Conservation (phyloP, 164 flowering plant species). For the Chimonanthus praecox region DNA sequence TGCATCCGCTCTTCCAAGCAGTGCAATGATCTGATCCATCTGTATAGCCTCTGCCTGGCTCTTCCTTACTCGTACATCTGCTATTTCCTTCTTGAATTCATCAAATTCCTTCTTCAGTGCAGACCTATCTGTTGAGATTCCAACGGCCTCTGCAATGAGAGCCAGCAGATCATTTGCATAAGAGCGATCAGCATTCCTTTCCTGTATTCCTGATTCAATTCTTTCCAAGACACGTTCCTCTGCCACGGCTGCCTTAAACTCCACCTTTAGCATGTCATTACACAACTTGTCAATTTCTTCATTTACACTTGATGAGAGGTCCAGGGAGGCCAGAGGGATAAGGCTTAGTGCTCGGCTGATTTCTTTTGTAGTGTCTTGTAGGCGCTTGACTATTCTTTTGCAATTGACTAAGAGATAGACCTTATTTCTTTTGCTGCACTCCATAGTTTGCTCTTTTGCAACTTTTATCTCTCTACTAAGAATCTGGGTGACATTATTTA, state of each 20-base stretch:
- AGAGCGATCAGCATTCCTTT: slow-evolving; percentile 51
- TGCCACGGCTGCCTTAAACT: slow-evolving; percentile 46
- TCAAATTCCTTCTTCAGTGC: slow-evolving; percentile 51
- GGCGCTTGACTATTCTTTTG: slow-evolving; percentile 31
- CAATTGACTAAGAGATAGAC: slow-evolving; percentile 59
- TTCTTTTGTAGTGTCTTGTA: slow-evolving; percentile 40
- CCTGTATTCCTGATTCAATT: slow-evolving; percentile 61
- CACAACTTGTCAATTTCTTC: slow-evolving; percentile 41
- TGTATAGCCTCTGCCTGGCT: slow-evolving; percentile 67
- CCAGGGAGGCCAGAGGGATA: slow-evolving; percentile 47
- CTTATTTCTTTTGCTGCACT: slow-evolving; percentile 51
- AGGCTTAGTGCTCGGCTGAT: slow-evolving; percentile 51
- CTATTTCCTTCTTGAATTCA: slow-evolving; percentile 61
- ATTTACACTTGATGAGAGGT: slow-evolving; percentile 32
- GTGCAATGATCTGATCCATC: slow-evolving; percentile 75
- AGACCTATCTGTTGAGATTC: slow-evolving; percentile 45
- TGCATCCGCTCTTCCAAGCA: slow-evolving; percentile 69
- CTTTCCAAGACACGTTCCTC: slow-evolving; percentile 57
- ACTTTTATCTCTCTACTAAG: slow-evolving; percentile 36
- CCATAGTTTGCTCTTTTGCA: slow-evolving; percentile 38
- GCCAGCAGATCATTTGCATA: slow-evolving; percentile 55
- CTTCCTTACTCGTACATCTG: slow-evolving; percentile 43
- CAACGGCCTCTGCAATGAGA: slow-evolving; percentile 59
- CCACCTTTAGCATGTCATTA: slow-evolving; percentile 42
- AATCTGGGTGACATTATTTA: slow-evolving; percentile 34